These are phyloP conservation scores for Trichoderma aggressivum DNA, from an alignment of 2,329 filamentous ascomycete genomes.

Conservation along the genomic window DNA sequence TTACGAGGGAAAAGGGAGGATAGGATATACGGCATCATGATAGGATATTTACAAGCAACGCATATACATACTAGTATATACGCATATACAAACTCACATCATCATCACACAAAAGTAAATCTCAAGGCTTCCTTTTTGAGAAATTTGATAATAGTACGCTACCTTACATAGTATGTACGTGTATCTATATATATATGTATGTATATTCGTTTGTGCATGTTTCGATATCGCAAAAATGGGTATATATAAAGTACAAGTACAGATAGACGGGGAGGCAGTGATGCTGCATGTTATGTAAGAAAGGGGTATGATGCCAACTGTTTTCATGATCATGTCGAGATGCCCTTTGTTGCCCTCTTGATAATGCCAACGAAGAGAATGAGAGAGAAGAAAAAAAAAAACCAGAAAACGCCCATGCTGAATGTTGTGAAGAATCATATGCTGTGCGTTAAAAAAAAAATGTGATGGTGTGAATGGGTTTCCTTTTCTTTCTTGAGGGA, in stretches of 20 bases:
- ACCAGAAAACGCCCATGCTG: not conserved
- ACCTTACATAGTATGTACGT: not conserved
- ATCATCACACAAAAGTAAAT: not conserved
- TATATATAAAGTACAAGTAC: not conserved
- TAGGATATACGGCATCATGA: not conserved
- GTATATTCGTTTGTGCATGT: not conserved
- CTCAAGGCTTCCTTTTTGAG: not conserved
- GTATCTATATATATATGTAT: not conserved
- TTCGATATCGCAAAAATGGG: not conserved
- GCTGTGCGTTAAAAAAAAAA: not conserved
- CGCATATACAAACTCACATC: not conserved
- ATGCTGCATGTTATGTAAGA: not conserved
- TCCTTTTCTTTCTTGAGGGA: not conserved
- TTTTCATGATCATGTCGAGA: not conserved
- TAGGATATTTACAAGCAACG: not conserved
- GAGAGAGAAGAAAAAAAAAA: not conserved
- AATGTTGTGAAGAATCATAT: not conserved
- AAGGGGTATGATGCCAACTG: not conserved
- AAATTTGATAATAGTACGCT: not conserved
- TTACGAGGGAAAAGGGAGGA: not conserved
- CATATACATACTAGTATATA: not conserved
- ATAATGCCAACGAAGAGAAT: not conserved
- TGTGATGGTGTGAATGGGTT: not conserved
- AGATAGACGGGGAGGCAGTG: not conserved
- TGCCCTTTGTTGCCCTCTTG: not conserved